A percentile compares a stretch with the other conserved stretches of the same genome.
These are phyloP conservation scores for Eruca vesicaria DNA, from an alignment of 441 rosid species.

Conservation along the genomic window DNA sequence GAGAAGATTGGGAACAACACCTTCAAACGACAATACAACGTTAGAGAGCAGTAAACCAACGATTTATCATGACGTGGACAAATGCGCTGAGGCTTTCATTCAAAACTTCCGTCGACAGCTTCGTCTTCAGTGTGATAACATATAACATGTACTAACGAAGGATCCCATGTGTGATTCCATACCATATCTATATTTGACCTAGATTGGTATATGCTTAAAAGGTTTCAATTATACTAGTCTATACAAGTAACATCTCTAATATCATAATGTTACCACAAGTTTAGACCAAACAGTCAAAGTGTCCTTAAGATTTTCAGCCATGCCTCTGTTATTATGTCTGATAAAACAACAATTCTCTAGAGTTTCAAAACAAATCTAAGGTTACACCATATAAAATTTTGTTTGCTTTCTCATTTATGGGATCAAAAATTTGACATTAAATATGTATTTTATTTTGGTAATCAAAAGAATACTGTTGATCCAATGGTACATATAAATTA, in stretches of 20 bases:
- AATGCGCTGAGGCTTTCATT: constrained; percentile 80
- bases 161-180: neutral
- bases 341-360: neutral
- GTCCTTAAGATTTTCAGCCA: neutral
- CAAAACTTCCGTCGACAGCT: constrained; percentile 73
- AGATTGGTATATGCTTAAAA: neutral
- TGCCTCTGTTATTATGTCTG: neutral
- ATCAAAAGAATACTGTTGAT: neutral
- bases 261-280: neutral
- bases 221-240: neutral
- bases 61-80: constrained; percentile 47
- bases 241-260: neutral
- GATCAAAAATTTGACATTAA: neutral
- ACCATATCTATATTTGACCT: neutral
- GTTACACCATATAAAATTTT: neutral
- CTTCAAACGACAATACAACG: neutral
- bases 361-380: neutral
- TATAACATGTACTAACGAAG: neutral
- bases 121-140: constrained; percentile 42
- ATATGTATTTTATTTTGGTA: neutral
- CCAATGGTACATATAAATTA: neutral
- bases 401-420: constrained; percentile 10
- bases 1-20: constrained; percentile 3
- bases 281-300: neutral
- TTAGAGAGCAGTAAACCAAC: constrained; percentile 14